Percentiles rank a stretch among this genome's conserved stretches.
phyloP scores from a whole-genome alignment of 345 rosid species.

The Streptanthus diversifolius region DNA sequence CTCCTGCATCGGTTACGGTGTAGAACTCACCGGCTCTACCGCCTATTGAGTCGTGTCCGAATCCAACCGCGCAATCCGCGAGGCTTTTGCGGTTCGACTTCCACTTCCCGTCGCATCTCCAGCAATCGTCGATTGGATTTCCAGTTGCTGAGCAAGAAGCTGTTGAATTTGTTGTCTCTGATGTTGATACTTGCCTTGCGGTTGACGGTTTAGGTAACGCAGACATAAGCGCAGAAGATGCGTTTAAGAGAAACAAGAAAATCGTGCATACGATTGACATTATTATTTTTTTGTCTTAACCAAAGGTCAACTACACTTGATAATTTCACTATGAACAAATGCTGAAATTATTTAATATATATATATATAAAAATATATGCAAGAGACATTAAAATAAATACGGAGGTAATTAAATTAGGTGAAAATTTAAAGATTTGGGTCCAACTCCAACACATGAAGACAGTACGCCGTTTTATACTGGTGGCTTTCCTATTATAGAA shows the following conservation, averaged over 20 bases:
- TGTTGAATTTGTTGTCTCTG: slow-evolving; percentile 16
- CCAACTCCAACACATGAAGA: slow-evolving; percentile 10
- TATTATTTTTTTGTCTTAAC: slow-evolving; percentile 13
- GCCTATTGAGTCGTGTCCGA: slow-evolving; percentile 59
- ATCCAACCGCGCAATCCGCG: slow-evolving; percentile 64
- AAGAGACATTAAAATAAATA: slow-evolving; percentile 12
- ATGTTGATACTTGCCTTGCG: neutral
- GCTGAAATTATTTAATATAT: slow-evolving; percentile 16
- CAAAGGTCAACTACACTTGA: neutral
- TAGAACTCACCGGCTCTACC: slow-evolving; percentile 57
- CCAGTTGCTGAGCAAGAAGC: slow-evolving; percentile 35
- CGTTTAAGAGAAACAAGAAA: slow-evolving; percentile 17
- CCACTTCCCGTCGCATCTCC: slow-evolving; percentile 65
- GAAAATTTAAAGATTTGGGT: slow-evolving; percentile 33
- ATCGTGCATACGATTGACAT: slow-evolving; percentile 13
- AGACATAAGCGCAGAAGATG: neutral
- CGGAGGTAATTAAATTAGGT: slow-evolving; percentile 34
- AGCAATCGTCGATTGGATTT: slow-evolving; percentile 65
- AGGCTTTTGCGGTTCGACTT: slow-evolving; percentile 48
- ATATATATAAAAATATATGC: slow-evolving; percentile 27
- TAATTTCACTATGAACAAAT: neutral
- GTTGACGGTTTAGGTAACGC: slow-evolving; percentile 13
- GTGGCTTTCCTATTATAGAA: slow-evolving; percentile 7
- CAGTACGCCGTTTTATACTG: slow-evolving; percentile 23
- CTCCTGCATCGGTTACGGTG: slow-evolving; percentile 35